phyloP scores from a whole-genome alignment of 805 yeast genomes.

The Helenozyma baotianmanensis region DNA sequence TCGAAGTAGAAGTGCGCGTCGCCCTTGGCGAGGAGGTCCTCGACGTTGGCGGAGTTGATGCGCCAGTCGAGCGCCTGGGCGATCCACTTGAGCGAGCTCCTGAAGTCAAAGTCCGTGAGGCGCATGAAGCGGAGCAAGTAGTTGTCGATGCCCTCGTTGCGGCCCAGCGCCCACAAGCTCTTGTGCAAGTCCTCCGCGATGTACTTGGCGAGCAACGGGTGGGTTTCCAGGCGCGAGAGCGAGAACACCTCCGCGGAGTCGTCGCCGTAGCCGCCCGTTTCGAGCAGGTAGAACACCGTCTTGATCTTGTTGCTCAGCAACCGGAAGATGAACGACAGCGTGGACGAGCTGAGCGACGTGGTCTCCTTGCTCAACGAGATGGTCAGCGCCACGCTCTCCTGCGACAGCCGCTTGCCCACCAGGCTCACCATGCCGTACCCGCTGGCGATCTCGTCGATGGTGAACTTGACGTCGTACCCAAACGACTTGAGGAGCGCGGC shows the following conservation, averaged over 20 bases:
- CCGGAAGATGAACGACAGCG: slow-evolving; percentile 5
- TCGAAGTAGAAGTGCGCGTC: slow-evolving; percentile 6
- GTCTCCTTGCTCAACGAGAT: not conserved
- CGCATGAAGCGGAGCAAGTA: slow-evolving; percentile 9
- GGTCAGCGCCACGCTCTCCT: not conserved
- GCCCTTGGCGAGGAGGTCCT: slow-evolving; percentile 7
- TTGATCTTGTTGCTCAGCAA: slow-evolving; percentile 3
- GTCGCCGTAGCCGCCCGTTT: slow-evolving; percentile 5
- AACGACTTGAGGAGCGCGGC: slow-evolving; percentile 10
- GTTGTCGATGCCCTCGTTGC: slow-evolving; percentile 10
- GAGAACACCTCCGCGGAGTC: slow-evolving; percentile 4
- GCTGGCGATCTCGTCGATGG: slow-evolving; percentile 1
- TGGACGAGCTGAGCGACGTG: not conserved
- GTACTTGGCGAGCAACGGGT: slow-evolving; percentile 3
- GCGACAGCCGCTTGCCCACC: not conserved
- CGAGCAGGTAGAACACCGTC: slow-evolving; percentile 6
- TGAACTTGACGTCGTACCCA: slow-evolving; percentile 8
- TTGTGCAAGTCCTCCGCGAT: slow-evolving; percentile 11
- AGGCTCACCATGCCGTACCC: slow-evolving; percentile 1
- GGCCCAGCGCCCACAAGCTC: slow-evolving; percentile 9
- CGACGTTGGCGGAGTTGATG: slow-evolving; percentile 4
- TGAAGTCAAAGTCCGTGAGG: slow-evolving; percentile 3
- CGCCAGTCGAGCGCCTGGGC: slow-evolving; percentile 9
- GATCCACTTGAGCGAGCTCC: slow-evolving; percentile 6
- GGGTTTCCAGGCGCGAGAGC: slow-evolving; percentile 3